A percentile compares a stretch with the other conserved stretches of the same genome.
These are phyloP conservation scores for Coprinopsis sp. DNA, from an alignment of 768 basidiomycete species.

Conservation along the genomic window DNA sequence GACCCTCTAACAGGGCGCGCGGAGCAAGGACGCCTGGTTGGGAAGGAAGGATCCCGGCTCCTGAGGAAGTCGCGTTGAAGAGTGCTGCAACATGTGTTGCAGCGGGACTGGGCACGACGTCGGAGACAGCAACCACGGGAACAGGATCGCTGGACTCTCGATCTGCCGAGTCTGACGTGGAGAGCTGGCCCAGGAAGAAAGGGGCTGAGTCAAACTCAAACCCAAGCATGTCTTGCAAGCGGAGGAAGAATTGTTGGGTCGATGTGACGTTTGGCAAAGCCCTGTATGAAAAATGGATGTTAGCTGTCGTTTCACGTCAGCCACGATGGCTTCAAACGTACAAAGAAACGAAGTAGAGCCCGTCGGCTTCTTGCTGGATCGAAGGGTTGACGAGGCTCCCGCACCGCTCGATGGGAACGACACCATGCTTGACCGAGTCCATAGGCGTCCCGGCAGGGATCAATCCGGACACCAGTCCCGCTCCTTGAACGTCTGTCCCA, in stretches of 20 bases:
- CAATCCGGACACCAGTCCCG: no score
- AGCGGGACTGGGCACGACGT: no score
- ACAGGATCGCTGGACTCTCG: neutral
- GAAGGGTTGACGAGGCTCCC: conserved; percentile 19
- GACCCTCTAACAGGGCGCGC: no score
- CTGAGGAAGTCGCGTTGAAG: no score
- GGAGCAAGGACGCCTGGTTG: no score
- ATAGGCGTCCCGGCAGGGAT: no score
- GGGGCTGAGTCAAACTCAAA: conserved; percentile 18
- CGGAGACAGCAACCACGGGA: neutral
- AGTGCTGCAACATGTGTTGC: no score
- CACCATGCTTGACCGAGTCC: no score
- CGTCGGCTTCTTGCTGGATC: conserved; percentile 16
- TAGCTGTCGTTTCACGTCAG: conserved; percentile 1
- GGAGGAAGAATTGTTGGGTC: conserved; percentile 11
- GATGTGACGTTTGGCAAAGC: conserved; percentile 17
- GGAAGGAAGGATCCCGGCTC: no score
- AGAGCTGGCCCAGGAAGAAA: conserved; percentile 14
- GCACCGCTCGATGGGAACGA: conserved; percentile 12
- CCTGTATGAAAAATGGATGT: conserved; percentile 10
- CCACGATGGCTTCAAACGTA: conserved; percentile 8
- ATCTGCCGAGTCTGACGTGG: neutral
- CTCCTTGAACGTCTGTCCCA: conserved; percentile 1
- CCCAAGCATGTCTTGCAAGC: conserved; percentile 24
- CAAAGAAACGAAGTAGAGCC: conserved; percentile 20